These are phyloP conservation scores for Ceratocystis colombiana DNA, from an alignment of 2,329 filamentous ascomycete genomes.

Conservation along the genomic window DNA sequence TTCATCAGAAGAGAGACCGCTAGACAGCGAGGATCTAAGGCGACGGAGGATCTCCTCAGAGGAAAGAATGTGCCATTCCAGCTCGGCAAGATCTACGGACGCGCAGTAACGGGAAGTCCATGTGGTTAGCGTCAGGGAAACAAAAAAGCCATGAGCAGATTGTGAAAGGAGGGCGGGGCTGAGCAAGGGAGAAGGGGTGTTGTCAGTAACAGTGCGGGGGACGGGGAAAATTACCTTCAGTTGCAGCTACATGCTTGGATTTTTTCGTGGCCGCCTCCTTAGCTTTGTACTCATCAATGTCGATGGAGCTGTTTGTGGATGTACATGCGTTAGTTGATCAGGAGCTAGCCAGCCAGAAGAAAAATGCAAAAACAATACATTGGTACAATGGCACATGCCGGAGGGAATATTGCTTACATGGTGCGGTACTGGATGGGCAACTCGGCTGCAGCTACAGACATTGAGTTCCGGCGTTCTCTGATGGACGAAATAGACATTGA, in stretches of 20 bases:
- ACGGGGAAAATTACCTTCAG: slow-evolving; percentile 7
- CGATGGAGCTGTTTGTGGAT: slow-evolving; percentile 37
- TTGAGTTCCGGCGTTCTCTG: slow-evolving; percentile 21
- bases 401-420: slow-evolving; percentile 34
- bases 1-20: slow-evolving; percentile 52
- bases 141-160: not conserved
- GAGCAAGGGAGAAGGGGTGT: not conserved
- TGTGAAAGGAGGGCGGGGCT: not conserved
- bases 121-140: not conserved
- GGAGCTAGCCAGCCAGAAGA: too few species aligned
- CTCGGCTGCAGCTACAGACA: slow-evolving; percentile 24
- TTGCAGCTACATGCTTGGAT: slow-evolving; percentile 16
- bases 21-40: slow-evolving; percentile 44
- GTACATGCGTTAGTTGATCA: not conserved
- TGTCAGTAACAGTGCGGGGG: not conserved
- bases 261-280: slow-evolving; percentile 33
- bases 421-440: slow-evolving; percentile 48
- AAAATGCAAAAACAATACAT: not conserved
- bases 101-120: not conserved
- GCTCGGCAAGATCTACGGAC: slow-evolving; percentile 44
- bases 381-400: not conserved
- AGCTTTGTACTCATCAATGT: slow-evolving; percentile 46
- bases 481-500: slow-evolving; percentile 25
- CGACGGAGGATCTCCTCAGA: slow-evolving; percentile 49
- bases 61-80: slow-evolving; percentile 58